Conservation (phyloP, 208 protist genomes). For the Trypanosoma congolense region DNA sequence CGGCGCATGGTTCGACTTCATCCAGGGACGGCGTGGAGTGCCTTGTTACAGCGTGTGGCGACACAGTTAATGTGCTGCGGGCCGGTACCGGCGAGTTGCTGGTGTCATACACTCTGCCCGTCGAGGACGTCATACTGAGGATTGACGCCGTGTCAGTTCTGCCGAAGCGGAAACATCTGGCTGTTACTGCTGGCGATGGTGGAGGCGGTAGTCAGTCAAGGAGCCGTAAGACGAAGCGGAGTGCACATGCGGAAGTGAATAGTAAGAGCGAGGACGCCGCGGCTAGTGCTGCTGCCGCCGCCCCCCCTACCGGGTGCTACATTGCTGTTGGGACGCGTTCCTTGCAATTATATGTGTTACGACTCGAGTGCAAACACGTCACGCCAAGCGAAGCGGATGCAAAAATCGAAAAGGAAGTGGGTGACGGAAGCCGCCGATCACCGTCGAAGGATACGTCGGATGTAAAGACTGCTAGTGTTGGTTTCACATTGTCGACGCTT, state of each 20-base stretch:
- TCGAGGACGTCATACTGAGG: constrained; percentile 82
- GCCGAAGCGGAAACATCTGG: background rate
- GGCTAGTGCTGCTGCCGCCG: constrained; percentile 21
- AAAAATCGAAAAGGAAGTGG: constrained; percentile 16
- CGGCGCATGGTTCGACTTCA: background rate
- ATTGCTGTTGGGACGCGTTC: constrained; percentile 74
- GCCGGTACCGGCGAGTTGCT: constrained; percentile 49
- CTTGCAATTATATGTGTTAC: constrained; percentile 77
- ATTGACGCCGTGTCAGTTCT: constrained; percentile 71
- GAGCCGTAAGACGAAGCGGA: background rate
- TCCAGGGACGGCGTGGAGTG: constrained; percentile 27
- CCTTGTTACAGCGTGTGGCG: constrained; percentile 76
- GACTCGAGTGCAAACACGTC: constrained; percentile 23
- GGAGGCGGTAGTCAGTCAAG: constrained; percentile 2
- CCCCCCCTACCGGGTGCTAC: constrained; percentile 43
- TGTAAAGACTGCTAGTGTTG: constrained; percentile 6
- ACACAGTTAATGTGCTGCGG: constrained; percentile 72
- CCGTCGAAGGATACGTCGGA: background rate
- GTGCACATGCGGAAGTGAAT: constrained; percentile 10
- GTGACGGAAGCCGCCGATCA: background rate
- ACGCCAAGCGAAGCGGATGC: background rate
- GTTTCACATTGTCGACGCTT: constrained; percentile 35
- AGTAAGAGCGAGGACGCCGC: constrained; percentile 7
- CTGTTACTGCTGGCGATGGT: background rate
- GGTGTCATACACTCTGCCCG: constrained; percentile 65